Evolutionary conservation across 805 yeast genomes (phyloP), one percentile per base, ranked within the genome.

Genomic region (Monosporozyma aerobia): DNA sequence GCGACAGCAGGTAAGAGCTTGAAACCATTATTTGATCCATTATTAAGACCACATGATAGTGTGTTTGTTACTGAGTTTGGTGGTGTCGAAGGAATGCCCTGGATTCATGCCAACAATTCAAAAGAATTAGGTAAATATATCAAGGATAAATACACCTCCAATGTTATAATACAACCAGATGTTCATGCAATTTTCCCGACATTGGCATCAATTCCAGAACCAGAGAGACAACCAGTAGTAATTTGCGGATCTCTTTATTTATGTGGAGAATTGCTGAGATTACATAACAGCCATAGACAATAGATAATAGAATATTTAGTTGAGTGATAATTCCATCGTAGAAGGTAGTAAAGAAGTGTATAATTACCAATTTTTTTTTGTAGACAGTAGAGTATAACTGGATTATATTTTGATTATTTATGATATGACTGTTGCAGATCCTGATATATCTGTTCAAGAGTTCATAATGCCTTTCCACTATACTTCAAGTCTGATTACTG

Each of bases 71-170:
- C 92, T 0, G 63, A 72, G 33, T 94, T 90, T 64, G 77, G 82
- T 0, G 60, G 70, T 1, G 92, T 95, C 0, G 90, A 84, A 13
- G 85, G 88, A 0, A 94, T 94, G 99, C 97, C 98, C 0, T 94
- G 98, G 98, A 81, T 94, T 5, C 61, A 73, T 44, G 70, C 90
- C 1, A 74, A 73, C 56, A 64, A 62, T 5, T 62, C 69, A 1
- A 52, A 54, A 1, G 65, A 59, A 4, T 53, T 69, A 19, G 56
- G 60, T 32, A n/a, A 55, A 1, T 57, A 58, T 22, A 58, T 66
- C 1, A 25, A 51, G 19, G 53, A 59, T 2, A 72, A 71, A 1
- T 57, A 57, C n/a, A 57, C 74, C 2, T 16, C 55, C 3, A 60
- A 69, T 33, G 70, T 73, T 1, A 47, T 40, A 0, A 55, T 65